Percentiles rank a stretch among this genome's conserved stretches.
Evolutionary conservation across 2,329 filamentous ascomycete species (phyloP).

Genomic region (Pseudocercospora musae): DNA sequence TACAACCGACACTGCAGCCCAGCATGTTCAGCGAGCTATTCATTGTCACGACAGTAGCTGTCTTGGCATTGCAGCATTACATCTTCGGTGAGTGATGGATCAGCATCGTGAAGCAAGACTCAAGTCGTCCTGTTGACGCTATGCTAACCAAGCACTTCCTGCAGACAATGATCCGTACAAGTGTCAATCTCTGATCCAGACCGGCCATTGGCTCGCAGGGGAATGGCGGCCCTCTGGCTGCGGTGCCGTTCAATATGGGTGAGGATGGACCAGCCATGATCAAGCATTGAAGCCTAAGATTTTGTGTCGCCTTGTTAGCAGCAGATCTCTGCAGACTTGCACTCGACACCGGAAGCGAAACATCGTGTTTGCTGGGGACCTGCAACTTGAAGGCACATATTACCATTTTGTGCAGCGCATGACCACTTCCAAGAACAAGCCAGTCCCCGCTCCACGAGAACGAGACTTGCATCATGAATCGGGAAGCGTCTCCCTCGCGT

Average conservation of each 20-base stretch:
- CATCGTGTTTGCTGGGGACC: constrained; percentile 60
- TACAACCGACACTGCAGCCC: too few species aligned
- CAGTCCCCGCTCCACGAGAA: constrained; percentile 38
- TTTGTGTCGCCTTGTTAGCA: not conserved
- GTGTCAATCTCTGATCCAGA: constrained; percentile 51
- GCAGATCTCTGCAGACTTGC: constrained; percentile 49
- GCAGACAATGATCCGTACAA: constrained; percentile 48
- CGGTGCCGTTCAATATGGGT: constrained; percentile 55
- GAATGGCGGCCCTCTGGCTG: constrained; percentile 60
- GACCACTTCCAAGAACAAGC: constrained; percentile 30
- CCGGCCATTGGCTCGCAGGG: constrained; percentile 49
- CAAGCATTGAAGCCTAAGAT: not conserved
- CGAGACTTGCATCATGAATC: constrained; percentile 46
- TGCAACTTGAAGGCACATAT: constrained; percentile 58
- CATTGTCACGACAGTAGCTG: not conserved
- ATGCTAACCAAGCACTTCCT: not conserved
- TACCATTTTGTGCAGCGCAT: constrained; percentile 55
- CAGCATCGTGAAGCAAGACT: not conserved
- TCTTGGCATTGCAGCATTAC: not conserved
- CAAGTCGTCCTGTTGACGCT: too few species aligned
- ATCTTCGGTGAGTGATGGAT: not conserved
- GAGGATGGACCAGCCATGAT: constrained; percentile 30
- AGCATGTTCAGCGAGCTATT: not conserved
- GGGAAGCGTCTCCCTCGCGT: constrained; percentile 49
- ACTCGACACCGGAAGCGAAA: constrained; percentile 43